Base-by-base conservation (phyloP, 2,329 filamentous ascomycete genomes). In the Aureobasidium pullulans region DNA sequence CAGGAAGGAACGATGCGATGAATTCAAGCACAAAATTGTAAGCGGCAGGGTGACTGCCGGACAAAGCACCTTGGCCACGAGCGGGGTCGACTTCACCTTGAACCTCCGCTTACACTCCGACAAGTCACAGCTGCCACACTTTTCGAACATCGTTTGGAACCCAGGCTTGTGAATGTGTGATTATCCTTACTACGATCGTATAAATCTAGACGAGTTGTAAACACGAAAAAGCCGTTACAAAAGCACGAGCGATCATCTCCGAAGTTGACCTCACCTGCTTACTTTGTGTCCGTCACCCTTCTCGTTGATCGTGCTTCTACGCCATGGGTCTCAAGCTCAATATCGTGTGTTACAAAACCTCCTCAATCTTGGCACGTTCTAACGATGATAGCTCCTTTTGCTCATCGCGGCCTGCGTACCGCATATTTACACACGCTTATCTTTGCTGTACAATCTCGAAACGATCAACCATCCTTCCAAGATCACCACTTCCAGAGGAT, bases 371-470 rank as follows among this genome's bases (percentile, higher is more conserved):
- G 6, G 7, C 9, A 31, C 19, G 10, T 10, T 13, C 52, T 56
- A 29, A 56, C 16, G 28, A 10, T 2, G 6, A 19, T 19, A 57
- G 53, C 34, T 57, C 4, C 5, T 57, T 3, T 4, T 57, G 3
- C 34, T 47, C 8, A 31, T 58, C 37, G 43, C 54, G 16, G 36
- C 44, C 23, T 37, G 19, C 10, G 31, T 58, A 15, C 54, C 54
- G 10, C 44, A 58, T 10, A 37, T 58, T 23, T 58, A 48, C 43
- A 31, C 44, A 23, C 54, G 54, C 28, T 8, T 58, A 13, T 49
- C 43, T 48, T 36, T 58, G n/a, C 32, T 58, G 2, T 58, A 58
- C 16, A 48, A 13, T 2, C 6, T 48, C 6, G 43, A 58, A 23
- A 49, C 43, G 3, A 34, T 6, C n/a, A 58, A 58, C 9, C 34